Conservation (phyloP, 305 asterid genomes). For the Lippia alba region DNA sequence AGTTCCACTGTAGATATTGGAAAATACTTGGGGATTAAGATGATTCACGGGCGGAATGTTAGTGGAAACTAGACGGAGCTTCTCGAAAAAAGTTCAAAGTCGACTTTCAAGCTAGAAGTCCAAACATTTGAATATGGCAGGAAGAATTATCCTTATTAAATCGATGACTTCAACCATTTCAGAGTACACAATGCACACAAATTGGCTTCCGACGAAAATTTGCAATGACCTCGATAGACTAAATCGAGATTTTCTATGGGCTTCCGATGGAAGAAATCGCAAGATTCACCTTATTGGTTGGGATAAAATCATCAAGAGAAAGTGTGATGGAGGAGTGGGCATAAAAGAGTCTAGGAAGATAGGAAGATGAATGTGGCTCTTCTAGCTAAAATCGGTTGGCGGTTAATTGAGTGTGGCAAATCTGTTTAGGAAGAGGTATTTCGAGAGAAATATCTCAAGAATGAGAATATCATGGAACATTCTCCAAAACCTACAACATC, state of each 20-base stretch:
- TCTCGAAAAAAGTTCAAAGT: background rate
- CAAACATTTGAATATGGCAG: background rate
- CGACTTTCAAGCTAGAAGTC: background rate
- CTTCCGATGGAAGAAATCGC: background rate
- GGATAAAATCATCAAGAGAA: background rate
- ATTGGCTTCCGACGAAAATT: background rate
- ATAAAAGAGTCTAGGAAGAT: background rate
- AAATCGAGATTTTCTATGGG: background rate
- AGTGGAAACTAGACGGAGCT: background rate
- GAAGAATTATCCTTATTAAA: no score
- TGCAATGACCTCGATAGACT: background rate
- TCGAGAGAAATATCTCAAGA: background rate
- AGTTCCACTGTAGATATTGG: background rate
- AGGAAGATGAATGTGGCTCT: background rate
- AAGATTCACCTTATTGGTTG: background rate
- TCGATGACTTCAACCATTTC: background rate
- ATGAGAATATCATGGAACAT: no score
- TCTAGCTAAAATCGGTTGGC: background rate
- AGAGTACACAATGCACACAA: background rate
- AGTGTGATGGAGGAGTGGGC: background rate
- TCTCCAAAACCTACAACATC: no score
- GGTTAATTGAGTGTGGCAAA: background rate
- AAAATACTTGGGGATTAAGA: background rate
- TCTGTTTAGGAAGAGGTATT: background rate
- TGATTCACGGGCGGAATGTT: no score